These are phyloP conservation scores for Grigorovia transvaalensis DNA, from an alignment of 805 yeast genomes.

Conservation along the genomic window DNA sequence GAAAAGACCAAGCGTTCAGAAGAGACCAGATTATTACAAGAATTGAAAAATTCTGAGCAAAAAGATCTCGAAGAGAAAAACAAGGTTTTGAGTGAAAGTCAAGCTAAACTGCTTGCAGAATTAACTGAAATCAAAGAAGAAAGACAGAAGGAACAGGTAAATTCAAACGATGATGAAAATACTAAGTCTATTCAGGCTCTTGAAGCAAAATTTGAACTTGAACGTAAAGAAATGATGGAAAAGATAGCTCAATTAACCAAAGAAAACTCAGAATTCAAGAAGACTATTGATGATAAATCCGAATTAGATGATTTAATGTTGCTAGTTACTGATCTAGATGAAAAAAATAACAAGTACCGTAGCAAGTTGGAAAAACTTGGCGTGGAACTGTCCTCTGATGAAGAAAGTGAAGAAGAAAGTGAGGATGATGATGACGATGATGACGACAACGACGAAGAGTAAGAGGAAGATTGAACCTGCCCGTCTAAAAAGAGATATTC, in stretches of 20 bases:
- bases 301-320: conserved; percentile 60
- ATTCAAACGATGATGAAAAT: not conserved
- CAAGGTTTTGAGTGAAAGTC: not conserved
- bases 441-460: not conserved
- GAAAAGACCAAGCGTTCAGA: not conserved
- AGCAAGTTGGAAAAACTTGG: conserved; percentile 41
- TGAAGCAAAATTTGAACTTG: conserved; percentile 1
- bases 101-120: not conserved
- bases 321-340: conserved; percentile 68
- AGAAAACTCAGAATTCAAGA: conserved; percentile 5
- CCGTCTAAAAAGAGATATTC: too few relatives aligned
- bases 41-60: not conserved
- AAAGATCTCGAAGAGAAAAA: not conserved
- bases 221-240: conserved; percentile 2
- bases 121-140: not conserved
- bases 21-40: not conserved
- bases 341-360: conserved; percentile 50
- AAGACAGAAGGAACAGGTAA: not conserved
- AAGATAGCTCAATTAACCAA: conserved; percentile 3
- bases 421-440: conserved; percentile 39
- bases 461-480: too few relatives aligned
- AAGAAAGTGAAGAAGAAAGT: conserved; percentile 56
- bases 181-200: not conserved
- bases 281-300: conserved; percentile 11
- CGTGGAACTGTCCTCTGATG: conserved; percentile 58